Conservation (phyloP, 345 rosid species). For the Physaria fendleri region DNA sequence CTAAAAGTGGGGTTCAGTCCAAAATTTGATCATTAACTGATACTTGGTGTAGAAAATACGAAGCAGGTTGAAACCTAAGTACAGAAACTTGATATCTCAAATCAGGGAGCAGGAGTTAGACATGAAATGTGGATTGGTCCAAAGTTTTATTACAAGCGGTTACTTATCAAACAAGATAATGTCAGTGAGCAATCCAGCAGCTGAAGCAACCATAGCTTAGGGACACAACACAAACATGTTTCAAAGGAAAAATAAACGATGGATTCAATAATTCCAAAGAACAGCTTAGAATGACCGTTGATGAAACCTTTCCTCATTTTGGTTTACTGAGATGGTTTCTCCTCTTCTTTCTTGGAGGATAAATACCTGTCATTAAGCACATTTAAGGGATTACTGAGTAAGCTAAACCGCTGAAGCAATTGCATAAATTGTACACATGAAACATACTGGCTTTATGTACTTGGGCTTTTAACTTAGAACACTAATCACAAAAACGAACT, state of each 20-base stretch:
- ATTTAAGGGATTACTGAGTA: background rate
- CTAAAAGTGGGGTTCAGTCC: too few relatives aligned
- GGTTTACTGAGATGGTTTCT: conserved; percentile 30
- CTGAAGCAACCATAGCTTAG: conserved; percentile 8
- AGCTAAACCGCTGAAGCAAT: background rate
- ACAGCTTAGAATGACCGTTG: conserved; percentile 9
- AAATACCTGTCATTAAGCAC: conserved; percentile 33
- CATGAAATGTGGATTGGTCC: background rate
- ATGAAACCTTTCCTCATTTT: background rate
- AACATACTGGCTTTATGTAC: background rate
- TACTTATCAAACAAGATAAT: background rate
- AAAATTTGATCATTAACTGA: too few relatives aligned
- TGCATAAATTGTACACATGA: background rate
- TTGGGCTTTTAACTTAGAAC: background rate
- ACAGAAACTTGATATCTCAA: background rate
- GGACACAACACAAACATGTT: conserved; percentile 3
- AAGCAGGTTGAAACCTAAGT: background rate
- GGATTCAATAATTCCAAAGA: background rate
- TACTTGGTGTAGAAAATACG: background rate
- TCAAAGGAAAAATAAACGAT: background rate
- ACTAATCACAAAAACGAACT: background rate
- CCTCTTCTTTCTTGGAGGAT: conserved; percentile 39
- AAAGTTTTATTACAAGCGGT: conserved; percentile 16
- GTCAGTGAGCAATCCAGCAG: conserved; percentile 15
- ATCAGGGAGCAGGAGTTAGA: background rate